These are phyloP conservation scores for Dictyostelium citrinum DNA, from an alignment of 78 protist genomes.

Conservation along the genomic window DNA sequence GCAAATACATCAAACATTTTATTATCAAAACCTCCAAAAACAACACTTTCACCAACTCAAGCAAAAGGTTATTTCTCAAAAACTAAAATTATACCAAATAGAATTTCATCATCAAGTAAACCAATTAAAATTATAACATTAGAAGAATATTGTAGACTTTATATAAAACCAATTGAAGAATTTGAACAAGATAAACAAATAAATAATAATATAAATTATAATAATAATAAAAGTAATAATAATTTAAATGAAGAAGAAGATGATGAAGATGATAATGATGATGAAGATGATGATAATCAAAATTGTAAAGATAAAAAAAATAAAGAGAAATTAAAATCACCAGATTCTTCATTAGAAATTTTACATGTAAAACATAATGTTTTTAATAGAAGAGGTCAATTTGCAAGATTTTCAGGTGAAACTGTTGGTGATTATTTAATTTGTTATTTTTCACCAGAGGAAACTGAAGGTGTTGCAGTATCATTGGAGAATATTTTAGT, in stretches of 20 bases:
- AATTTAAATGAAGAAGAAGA: background rate
- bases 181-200: background rate
- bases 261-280: background rate
- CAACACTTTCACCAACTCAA: background rate
- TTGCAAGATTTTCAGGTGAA: slow-evolving; percentile 59
- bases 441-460: slow-evolving; percentile 28
- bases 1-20: background rate
- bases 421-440: slow-evolving; percentile 6
- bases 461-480: slow-evolving; percentile 11
- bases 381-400: slow-evolving; percentile 13
- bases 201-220: background rate
- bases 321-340: background rate
- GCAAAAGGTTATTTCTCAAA: background rate
- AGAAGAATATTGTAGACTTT: background rate
- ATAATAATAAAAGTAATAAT: background rate
- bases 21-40: background rate
- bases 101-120: background rate
- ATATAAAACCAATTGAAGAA: background rate
- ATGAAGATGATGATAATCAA: background rate
- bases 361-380: background rate
- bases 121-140: background rate
- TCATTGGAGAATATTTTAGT: slow-evolving; percentile 36
- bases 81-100: background rate
- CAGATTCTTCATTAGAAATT: background rate
- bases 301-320: background rate